Evolutionary conservation across 768 basidiomycete genomes (phyloP), one percentile per base, ranked within the genome.

Genomic region (Auriscalpium microsporum): DNA sequence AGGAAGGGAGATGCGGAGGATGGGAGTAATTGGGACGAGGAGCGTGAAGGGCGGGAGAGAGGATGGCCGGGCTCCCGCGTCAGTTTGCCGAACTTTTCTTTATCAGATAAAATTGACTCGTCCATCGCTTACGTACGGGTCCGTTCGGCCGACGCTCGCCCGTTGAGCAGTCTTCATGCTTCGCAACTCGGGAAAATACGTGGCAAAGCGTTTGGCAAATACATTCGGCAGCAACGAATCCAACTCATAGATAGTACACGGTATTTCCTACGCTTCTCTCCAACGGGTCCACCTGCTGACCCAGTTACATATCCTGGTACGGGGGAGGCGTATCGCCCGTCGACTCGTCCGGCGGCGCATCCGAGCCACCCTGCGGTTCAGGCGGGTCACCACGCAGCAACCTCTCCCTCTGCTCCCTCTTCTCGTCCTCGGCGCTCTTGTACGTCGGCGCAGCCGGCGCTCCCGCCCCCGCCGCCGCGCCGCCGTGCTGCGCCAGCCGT

Each of bases 401-500:
- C 19, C 77, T 73, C 60, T 87, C 87, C 51, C 83, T 72, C 62
- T 86, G 83, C 63, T 88, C 84, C 46, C 69, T 75, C 75, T 84
- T 84, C 73, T 84, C 82, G 5, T 82, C 79, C 50, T 78, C 79
- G 0, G 82, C 79, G 53, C 71, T 71, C 64, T 81, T 80, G 33
- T 69, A 64, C 16, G 55, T 46, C 14, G 66, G 58, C 16, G 64
- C 48, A 14, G 59, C 36, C 42, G 61, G 9, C 23, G 45, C 33
- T n/a, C 46, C 34, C 37, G 35, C 49, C 4, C 48, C 47, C 17
- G 55, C 53, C 4, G 55, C 46, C n/a, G 53, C 62, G 36, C 65
- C 57, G 35, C 60, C 63, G 0, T 59, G 65, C 13, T 71, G 73
- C 60, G 73, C 70, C 36, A 86, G 71, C n/a, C 83, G 73, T 61